Evolutionary conservation across 2,329 filamentous ascomycete species (phyloP), one percentile per base, ranked within the genome.

Genomic region (Fusarium sp.): DNA sequence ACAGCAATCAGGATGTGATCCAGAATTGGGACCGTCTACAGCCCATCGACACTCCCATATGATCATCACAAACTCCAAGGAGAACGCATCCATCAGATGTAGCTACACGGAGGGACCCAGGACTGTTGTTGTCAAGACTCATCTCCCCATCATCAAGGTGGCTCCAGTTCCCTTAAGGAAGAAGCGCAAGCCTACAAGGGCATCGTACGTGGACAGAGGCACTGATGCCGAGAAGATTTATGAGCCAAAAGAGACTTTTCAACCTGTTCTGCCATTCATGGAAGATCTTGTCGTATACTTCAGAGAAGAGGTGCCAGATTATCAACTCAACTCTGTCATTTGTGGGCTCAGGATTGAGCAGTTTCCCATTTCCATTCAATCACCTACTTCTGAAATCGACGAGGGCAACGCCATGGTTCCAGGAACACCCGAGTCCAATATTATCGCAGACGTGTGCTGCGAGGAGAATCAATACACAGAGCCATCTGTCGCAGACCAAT

Each of bases 201-300:
- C 70, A 17, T 71, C 65, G 0, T 81, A 80, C 52, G 75, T 81
- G 18, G 80, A 84, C 64, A 76, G 77, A 11, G 81, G 80, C 15
- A 79, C 78, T 0, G 79, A 83, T 69, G 75, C 76, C 3, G 73
- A 72, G 9, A 68, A 77, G 3, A 54, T 74, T 15, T 25, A 63
- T 2, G 64, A 68, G 15, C 39, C 60, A 10, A 54, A 74, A 11
- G 58, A 71, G 17, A 53, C 72, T 0, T 81, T 81, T 37, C 76
- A 80, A 33, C 78, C 84, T 2, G 80, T 87, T 1, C 77, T 90
- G 21, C 82, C 84, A 0, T 75, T 87, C 40, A 70, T 80, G 1
- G 88, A 90, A 69, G 85, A 90, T 62, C 72, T 89, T 2, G 80
- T 89, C 4, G 78, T 90, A 23, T 80, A 85, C 43, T 82, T 90